Conservation (phyloP, 257 asterid species). For the Jacaranda copaia region DNA sequence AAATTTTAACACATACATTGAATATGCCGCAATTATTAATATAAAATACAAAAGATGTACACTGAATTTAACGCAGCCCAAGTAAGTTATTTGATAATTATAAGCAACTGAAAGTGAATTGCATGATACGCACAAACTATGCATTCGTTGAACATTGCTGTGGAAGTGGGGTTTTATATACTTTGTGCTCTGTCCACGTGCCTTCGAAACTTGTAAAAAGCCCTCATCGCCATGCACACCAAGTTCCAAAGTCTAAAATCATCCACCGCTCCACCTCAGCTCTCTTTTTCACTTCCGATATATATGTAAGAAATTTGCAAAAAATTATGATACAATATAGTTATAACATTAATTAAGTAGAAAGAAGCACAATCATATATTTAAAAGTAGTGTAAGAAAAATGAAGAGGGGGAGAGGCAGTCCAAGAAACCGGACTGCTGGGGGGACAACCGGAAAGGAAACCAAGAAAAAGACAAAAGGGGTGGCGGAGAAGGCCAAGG, state of each 20-base stretch:
- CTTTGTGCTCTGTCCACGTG: background rate
- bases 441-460: background rate
- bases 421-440: slow-evolving; percentile 24
- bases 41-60: too few species aligned
- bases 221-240: slow-evolving; percentile 23
- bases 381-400: background rate
- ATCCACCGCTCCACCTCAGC: background rate
- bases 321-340: background rate
- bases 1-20: too few species aligned
- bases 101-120: background rate
- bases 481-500: slow-evolving; percentile 5
- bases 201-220: slow-evolving; percentile 13
- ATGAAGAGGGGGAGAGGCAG: slow-evolving; percentile 47
- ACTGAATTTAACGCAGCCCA: too few species aligned
- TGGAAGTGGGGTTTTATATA: background rate
- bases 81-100: too few species aligned
- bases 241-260: background rate
- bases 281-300: background rate
- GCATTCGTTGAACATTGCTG: slow-evolving; percentile 11
- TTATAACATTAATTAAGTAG: too few species aligned
- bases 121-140: background rate
- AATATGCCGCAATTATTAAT: too few species aligned
- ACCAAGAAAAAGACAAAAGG: slow-evolving; percentile 23
- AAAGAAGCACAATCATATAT: background rate
- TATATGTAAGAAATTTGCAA: background rate